Percentiles rank a stretch among this genome's conserved stretches.
Conservation (phyloP, 371 early-diverging fungal genomes). For the Zychaea mexicana region DNA sequence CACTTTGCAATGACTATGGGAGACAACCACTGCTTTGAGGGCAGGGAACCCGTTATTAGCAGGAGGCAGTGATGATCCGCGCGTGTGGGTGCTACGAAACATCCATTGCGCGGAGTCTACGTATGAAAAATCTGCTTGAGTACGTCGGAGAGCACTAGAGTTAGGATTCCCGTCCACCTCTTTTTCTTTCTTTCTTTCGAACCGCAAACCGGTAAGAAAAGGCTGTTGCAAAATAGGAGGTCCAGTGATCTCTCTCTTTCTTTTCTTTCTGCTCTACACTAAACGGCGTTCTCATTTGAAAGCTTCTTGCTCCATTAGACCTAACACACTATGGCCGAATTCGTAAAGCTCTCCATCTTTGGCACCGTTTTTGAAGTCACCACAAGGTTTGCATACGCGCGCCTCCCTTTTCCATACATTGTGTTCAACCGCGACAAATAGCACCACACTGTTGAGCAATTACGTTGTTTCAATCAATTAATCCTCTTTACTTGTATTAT, state of each 20-base stretch:
- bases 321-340: slow-evolving; percentile 71
- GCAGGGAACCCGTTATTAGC: no score
- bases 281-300: no score
- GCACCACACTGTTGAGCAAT: no score
- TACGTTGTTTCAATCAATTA: not conserved
- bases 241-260: not conserved
- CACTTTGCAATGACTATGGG: no score
- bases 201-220: not conserved
- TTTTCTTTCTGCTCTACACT: not conserved
- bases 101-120: no score
- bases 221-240: not conserved
- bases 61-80: no score
- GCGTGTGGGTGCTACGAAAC: no score
- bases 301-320: not conserved
- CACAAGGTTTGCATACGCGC: slow-evolving; percentile 60
- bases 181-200: not conserved
- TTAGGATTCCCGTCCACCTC: no score
- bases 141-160: no score
- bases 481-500: not conserved
- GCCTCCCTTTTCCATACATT: no score
- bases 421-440: not conserved
- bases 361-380: slow-evolving; percentile 95
- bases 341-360: slow-evolving; percentile 84
- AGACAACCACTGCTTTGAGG: no score
- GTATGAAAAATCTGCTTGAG: no score